Evolutionary conservation across 352 stramenopile genomes (phyloP), one percentile per base, ranked within the genome.

Genomic region (Phytophthora lateralis): DNA sequence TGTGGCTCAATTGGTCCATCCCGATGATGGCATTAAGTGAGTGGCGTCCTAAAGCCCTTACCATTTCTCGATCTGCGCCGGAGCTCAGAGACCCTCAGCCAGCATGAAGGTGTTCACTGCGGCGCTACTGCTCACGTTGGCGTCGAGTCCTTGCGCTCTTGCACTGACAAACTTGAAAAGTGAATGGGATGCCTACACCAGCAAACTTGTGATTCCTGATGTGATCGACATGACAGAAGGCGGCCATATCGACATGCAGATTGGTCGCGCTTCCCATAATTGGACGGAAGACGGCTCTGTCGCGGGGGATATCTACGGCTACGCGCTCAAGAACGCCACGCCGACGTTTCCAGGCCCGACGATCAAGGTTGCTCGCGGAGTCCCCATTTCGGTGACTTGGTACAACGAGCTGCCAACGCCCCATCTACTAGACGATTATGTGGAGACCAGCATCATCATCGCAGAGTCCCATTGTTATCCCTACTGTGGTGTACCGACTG

Each of bases 391-490:
- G 1, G 71, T 86, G 0, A 76, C 65, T 1, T 86, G 76, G 76
- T 84, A 71, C 51, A 91, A 91, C 43, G 57, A 74, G 50, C 54
- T 91, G 6, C 55, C 64, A n/a, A 43, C 45, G 27, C 64, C 67
- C 17, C 82, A 91, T 37, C 49, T 91, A 18, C 69, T 91, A 3
- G 58, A 75, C 14, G 73, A 83, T 20, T 74, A 53, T 9, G 72
- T 89, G 30, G 79, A 91, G 52, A 60, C 51, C 0, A 69, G 60
- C 11, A 61, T 91, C 14, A 66, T 55, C 10, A 75, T 71, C 26
- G 60, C 63, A 21, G 79, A 84, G 59, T 91, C 82, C 1, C 42
- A 68, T 4, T 91, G 82, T 45, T 91, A 84, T 51, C 82, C 82
- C 21, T 84, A 85, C 51, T 91, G 82, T 57, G 81, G 81, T 12